Evolutionary conservation across 768 basidiomycete species (phyloP), one percentile per base, ranked within the genome.

Genomic region (Hortiboletus flavorubellus): DNA sequence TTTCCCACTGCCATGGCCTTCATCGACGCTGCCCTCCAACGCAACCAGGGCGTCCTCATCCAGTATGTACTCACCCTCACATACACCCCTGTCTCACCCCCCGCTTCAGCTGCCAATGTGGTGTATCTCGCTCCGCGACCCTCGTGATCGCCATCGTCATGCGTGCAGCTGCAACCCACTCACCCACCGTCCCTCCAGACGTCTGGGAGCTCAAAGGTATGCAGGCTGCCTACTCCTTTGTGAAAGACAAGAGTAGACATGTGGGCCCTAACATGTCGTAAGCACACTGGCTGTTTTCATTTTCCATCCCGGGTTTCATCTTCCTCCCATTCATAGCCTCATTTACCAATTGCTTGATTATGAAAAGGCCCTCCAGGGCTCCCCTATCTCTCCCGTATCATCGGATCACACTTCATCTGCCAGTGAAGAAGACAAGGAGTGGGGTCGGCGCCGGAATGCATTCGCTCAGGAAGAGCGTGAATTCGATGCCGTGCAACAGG

Each of bases 261-360:
- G 82, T 92, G 54, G 90, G 93, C 18, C 93, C 93, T 51, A 96
- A 96, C 72, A 95, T 96, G 86, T 93, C 91, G 89, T 93, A 76
- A 73, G 91, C 86, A 37, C 51, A 44, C 55, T 62, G 64, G 54
- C 59, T 49, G 43, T 39, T 55, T 55, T 65, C 60, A 68, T 63
- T 58, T 55, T 45, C 60, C 21, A 61, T 49, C 56, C 59, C 26
- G 42, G 55, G 54, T 67, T 55, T 57, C 58, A 63, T 62, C 54
- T 62, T 45, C 56, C 54, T 59, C 51, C 61, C 46, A 61, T 55
- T 49, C 60, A 61, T 63, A 93, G 92, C 54, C 84, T 95, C 69
- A 93, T 95, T 74, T 94, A 94, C 78, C 93, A 95, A 74, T 78
- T 96, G 43, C 77, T 93, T 64, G 93, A 95, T 69, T 96, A 94